phyloP scores from a whole-genome alignment of 192 early-diverging fungal genomes.

The Chytriomyces confervae region DNA sequence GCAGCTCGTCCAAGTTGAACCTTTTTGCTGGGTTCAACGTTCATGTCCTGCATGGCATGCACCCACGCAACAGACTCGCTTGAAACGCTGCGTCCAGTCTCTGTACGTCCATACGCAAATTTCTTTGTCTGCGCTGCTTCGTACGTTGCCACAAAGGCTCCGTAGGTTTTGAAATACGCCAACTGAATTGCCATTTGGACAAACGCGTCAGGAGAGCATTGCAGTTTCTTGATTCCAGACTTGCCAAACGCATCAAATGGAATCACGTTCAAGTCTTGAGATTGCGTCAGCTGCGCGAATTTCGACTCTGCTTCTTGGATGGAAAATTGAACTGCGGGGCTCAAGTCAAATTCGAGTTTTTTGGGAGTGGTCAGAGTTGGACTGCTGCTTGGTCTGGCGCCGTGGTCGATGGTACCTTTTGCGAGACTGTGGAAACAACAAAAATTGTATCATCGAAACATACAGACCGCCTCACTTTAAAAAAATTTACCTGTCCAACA shows the following conservation, averaged over 20 bases:
- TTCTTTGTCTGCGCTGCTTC: slow-evolving; percentile 89
- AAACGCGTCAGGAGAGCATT: slow-evolving; percentile 59
- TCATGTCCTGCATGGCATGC: slow-evolving; percentile 78
- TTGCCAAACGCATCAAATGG: slow-evolving; percentile 90
- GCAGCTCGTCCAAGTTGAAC: slow-evolving; percentile 73
- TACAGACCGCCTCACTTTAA: too few relatives aligned
- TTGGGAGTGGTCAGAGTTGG: slow-evolving; percentile 71
- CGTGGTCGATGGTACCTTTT: slow-evolving; percentile 76
- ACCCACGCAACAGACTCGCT: slow-evolving; percentile 80
- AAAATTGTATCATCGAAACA: too few relatives aligned
- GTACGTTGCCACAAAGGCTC: slow-evolving; percentile 80
- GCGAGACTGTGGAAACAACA: slow-evolving; percentile 38
- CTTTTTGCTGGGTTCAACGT: slow-evolving; percentile 54
- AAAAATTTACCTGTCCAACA: slow-evolving; percentile 52
- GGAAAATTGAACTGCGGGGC: slow-evolving; percentile 57
- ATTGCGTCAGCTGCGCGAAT: slow-evolving; percentile 77
- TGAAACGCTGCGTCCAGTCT: slow-evolving; percentile 83
- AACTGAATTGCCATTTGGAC: slow-evolving; percentile 91
- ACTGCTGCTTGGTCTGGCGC: slow-evolving; percentile 34
- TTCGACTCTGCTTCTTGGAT: slow-evolving; percentile 72
- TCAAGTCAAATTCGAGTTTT: slow-evolving; percentile 75
- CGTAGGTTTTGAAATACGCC: slow-evolving; percentile 90
- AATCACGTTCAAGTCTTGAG: slow-evolving; percentile 80
- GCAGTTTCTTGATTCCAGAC: slow-evolving; percentile 81
- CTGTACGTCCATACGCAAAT: slow-evolving; percentile 92